Base-by-base conservation (phyloP, 2,329 filamentous ascomycete species). In the Fusarium coffeatum region DNA sequence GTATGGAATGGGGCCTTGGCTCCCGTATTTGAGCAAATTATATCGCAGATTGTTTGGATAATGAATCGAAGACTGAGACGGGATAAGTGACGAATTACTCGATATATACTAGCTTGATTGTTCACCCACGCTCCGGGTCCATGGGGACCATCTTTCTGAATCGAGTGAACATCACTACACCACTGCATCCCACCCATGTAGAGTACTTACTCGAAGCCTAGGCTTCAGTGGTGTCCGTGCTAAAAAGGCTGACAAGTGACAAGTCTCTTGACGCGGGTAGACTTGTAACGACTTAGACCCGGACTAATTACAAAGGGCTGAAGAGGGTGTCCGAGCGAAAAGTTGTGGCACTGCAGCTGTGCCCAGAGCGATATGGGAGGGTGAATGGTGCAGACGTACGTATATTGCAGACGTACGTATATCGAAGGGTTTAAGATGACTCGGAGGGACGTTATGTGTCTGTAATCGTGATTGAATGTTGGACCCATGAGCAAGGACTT, bases 51-150 rank as follows among this genome's bases (percentile, higher is more conserved):
- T 41, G 34, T 8, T 15, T 7, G 16, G 9, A 37, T 15, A 51
- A n/a, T 37, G 25, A 20, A n/a, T n/a, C 27, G 45, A 58, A 47
- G 41, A 32, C 22, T 32, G 34, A 40, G 45, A 23, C 18, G 25
- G 18, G 23, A 27, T 28, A 27, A 30, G 25, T 37, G 30, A 49
- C 20, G 16, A 55, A 25, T 53, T 32, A 57, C 49, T 45, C 37
- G 25, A 55, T 32, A 22, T 55, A 55, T 65, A 40, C 56, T 65
- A 56, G 59, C 60, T 64, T 55, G 46, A 37, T 59, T 55, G 48
- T 64, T 65, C 69, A 65, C 55, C 73, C 71, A 75, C 54, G 47
- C 54, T 71, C 72, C 72, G 64, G 72, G 69, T 68, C 34, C 59
- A 40, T 75, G 73, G 73, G 61, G 64, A 55, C 37, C 59, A 53